A percentile compares a stretch with the other conserved stretches of the same genome.
phyloP scores from a whole-genome alignment of 2,329 filamentous ascomycete species.

The Pseudocercospora musae region DNA sequence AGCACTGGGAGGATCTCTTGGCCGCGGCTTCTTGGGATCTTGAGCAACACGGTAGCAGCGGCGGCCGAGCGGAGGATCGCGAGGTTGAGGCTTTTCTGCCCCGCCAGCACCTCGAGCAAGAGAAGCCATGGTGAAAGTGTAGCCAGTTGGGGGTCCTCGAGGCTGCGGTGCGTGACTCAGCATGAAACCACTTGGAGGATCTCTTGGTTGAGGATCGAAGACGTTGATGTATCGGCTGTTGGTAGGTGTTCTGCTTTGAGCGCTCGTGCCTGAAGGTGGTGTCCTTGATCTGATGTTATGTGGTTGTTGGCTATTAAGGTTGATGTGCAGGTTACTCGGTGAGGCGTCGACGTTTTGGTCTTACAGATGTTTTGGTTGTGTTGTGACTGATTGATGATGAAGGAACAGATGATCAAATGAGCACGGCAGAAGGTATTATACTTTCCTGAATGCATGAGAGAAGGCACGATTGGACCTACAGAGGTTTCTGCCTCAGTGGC shows the following conservation, averaged over 20 bases:
- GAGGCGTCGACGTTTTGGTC: background rate
- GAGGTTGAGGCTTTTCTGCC: background rate
- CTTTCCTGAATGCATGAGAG: background rate
- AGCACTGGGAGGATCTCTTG: background rate
- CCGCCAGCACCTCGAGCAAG: background rate
- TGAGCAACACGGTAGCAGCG: background rate
- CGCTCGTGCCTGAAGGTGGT: background rate
- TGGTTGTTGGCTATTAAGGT: background rate
- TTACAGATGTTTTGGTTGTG: background rate
- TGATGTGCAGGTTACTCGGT: background rate
- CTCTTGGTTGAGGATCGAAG: background rate
- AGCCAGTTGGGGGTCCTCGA: background rate
- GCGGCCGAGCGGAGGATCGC: background rate
- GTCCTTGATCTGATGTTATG: background rate
- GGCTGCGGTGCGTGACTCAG: background rate
- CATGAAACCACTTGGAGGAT: background rate
- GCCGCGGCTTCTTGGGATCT: background rate
- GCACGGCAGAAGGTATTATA: background rate
- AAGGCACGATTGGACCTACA: background rate
- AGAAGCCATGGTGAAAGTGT: background rate
- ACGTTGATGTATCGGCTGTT: background rate
- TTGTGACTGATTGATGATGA: conserved; percentile 1
- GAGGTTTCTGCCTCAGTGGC: background rate
- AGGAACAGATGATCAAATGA: background rate
- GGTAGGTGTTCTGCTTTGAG: background rate